These are phyloP conservation scores for Candida ortonii DNA, from an alignment of 805 yeast species.

Conservation along the genomic window DNA sequence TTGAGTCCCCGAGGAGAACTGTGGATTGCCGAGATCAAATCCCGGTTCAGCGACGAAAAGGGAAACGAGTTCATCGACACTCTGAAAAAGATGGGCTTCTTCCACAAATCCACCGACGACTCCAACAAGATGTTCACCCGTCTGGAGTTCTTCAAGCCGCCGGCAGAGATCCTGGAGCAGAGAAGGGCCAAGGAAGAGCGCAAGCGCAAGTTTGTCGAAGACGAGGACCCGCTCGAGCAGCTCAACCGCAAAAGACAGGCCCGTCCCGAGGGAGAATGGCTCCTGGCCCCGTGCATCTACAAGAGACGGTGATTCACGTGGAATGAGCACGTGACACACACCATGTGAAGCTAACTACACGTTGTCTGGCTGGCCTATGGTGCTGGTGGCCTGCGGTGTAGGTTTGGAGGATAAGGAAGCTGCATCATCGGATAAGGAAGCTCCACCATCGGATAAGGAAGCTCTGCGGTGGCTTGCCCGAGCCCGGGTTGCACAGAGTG, in stretches of 20 bases:
- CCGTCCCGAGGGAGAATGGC: constrained; percentile 78
- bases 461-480: no score
- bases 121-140: constrained; percentile 90
- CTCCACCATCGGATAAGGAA: no score
- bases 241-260: constrained; percentile 52
- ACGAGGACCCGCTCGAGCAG: constrained; percentile 56
- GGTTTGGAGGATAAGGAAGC: no score
- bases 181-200: constrained; percentile 59
- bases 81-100: constrained; percentile 75
- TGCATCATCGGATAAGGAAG: no score
- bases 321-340: no score
- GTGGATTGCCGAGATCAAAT: constrained; percentile 97
- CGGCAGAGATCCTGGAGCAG: constrained; percentile 62
- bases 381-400: no score
- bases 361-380: no score
- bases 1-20: constrained; percentile 88
- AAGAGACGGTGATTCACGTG: constrained; percentile 80
- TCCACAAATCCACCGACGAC: constrained; percentile 84
- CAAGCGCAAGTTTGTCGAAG: constrained; percentile 67
- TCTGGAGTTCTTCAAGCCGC: constrained; percentile 90
- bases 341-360: no score
- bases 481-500: no score
- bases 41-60: constrained; percentile 73
- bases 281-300: constrained; percentile 93
- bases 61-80: constrained; percentile 81